phyloP scores from a whole-genome alignment of 495 filamentous ascomycete genomes.

The Acidomyces sp. region DNA sequence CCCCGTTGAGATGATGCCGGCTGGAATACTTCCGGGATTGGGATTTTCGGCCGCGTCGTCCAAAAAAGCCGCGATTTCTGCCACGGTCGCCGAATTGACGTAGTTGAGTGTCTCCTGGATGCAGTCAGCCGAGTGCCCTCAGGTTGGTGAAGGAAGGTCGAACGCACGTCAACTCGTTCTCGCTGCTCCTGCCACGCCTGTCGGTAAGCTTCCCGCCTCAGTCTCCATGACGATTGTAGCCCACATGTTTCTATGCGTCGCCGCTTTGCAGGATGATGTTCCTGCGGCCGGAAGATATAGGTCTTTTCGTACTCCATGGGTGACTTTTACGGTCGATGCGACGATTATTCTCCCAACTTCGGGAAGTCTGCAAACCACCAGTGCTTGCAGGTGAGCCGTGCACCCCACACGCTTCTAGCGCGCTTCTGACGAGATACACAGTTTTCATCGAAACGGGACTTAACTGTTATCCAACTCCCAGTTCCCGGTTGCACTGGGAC shows the following conservation, averaged over 20 bases:
- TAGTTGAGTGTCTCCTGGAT: slow-evolving; percentile 47
- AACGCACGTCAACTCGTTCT: slow-evolving; percentile 50
- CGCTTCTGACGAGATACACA: too few relatives aligned
- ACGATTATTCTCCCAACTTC: too few relatives aligned
- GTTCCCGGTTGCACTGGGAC: too few relatives aligned
- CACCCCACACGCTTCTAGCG: too few relatives aligned
- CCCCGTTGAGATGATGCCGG: slow-evolving; percentile 69
- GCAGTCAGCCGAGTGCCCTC: slow-evolving; percentile 13
- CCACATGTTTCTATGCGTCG: slow-evolving; percentile 16
- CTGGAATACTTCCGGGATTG: slow-evolving; percentile 41
- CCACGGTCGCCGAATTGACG: slow-evolving; percentile 46
- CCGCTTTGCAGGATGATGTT: slow-evolving; percentile 22
- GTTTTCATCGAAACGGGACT: too few relatives aligned
- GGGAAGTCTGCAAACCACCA: not conserved
- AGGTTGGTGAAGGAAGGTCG: not conserved
- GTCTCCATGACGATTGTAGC: slow-evolving; percentile 22
- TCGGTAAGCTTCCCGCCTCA: slow-evolving; percentile 51
- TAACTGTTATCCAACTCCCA: too few relatives aligned
- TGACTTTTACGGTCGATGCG: too few relatives aligned
- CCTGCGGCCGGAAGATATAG: slow-evolving; percentile 24
- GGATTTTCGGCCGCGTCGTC: slow-evolving; percentile 27
- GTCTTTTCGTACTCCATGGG: slow-evolving; percentile 29
- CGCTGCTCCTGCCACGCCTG: slow-evolving; percentile 56
- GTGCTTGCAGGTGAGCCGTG: too few relatives aligned
- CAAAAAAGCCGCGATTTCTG: slow-evolving; percentile 55